These are phyloP conservation scores for Leucoagaricus sp. DNA, from an alignment of 1,284 basidiomycete species.

Conservation along the genomic window DNA sequence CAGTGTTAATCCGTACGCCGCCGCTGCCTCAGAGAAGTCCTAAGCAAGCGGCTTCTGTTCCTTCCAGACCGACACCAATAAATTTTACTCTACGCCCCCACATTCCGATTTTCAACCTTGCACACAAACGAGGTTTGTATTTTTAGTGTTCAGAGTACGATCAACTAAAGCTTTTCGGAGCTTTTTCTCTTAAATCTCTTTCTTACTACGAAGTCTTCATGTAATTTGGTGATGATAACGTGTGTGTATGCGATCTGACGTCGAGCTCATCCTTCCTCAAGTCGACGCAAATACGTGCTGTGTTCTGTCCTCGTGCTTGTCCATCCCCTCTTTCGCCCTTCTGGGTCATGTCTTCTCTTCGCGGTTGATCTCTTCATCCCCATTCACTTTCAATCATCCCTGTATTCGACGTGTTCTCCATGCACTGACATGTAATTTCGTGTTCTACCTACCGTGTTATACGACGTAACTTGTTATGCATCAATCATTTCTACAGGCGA, in stretches of 20 bases:
- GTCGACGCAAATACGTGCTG: background rate
- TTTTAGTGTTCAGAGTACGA: background rate
- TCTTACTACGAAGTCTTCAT: background rate
- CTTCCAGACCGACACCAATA: slow-evolving; percentile 1
- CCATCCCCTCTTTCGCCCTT: background rate
- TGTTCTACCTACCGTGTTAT: background rate
- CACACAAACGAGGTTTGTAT: slow-evolving; percentile 10
- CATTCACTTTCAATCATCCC: too few species aligned
- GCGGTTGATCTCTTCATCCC: background rate
- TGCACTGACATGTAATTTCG: slow-evolving; percentile 2
- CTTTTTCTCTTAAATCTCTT: background rate
- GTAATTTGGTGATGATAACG: background rate
- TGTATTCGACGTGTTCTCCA: background rate
- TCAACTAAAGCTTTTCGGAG: background rate
- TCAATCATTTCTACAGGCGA: too few species aligned
- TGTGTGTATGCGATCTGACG: slow-evolving; percentile 2
- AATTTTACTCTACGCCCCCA: background rate
- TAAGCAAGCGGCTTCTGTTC: slow-evolving; percentile 16
- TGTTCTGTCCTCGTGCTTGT: background rate
- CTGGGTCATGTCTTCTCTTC: background rate
- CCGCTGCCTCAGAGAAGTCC: slow-evolving; percentile 27
- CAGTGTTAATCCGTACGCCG: slow-evolving; percentile 83
- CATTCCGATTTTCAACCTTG: slow-evolving; percentile 2
- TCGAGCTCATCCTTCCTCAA: background rate
- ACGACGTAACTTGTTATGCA: too few species aligned